Evolutionary conservation across 2,329 filamentous ascomycete genomes (phyloP), one percentile per base, ranked within the genome.

Genomic region (Bipolaris bicolor): DNA sequence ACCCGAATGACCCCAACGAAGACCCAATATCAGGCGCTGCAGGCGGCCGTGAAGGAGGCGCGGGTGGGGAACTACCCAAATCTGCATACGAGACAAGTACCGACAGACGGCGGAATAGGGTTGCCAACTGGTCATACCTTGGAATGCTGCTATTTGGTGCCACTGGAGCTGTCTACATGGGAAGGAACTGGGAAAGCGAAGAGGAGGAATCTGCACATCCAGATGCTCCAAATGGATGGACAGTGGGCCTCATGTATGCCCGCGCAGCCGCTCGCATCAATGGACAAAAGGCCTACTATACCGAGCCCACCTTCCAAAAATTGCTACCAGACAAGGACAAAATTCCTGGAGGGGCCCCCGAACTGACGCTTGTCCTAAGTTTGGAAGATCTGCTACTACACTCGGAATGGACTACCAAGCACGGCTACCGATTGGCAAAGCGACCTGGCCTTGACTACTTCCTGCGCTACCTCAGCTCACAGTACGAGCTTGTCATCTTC

Each of bases 401-500:
- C 80, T 96, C 91, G 72, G 92, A 97, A 75, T 99, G 95, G 95
- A 86, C 88, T 22, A 87, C 94, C 55, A 91, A 98, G 75, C 90
- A 97, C 73, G 95, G 95, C 57, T 99, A 95, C 92, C 88, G 94
- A 66, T 85, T 96, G 60, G 95, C 95, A 26, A 99, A 99, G 82
- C 87, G 95, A 48, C 95, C 95, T 34, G 95, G 95, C 44, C 86
- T 96, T 60, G 95, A 99, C 80, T 99, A 99, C 81, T 99, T 99
- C 81, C 81, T 99, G 63, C 91, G 91, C 72, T 99, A 99, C 77
- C 85, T 99, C 47, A 94, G 91, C 78, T 93, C 97, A 77, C 98
- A 99, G 83, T 99, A 97, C 75, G 95, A 99, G 78, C 83, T 99
- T 52, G 95, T 98, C 50, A 87, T 99, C 63, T 99, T 98, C 81